Percentiles rank a stretch among this genome's conserved stretches.
These are phyloP conservation scores for Nannochloropsis salina DNA, from an alignment of 108 stramenopile species.

Conservation along the genomic window DNA sequence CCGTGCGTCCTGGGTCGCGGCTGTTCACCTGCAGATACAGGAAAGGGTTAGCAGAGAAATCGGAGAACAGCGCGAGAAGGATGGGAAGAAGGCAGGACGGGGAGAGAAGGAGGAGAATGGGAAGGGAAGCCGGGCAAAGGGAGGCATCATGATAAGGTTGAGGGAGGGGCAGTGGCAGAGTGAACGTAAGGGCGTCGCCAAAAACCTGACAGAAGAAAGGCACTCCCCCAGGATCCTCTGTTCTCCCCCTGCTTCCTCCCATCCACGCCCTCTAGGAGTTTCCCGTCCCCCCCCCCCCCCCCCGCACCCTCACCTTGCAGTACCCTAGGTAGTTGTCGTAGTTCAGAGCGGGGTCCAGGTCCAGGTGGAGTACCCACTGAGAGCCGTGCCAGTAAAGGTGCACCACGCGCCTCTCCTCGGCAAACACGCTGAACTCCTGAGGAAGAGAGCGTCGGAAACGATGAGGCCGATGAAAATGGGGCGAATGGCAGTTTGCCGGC, in stretches of 20 bases:
- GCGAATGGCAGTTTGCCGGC: neutral
- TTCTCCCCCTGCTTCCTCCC: neutral
- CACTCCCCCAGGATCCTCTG: neutral
- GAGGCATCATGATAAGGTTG: neutral
- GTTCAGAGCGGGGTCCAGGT: constrained; percentile 33
- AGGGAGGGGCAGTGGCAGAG: no score
- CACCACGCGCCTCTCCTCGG: constrained; percentile 18
- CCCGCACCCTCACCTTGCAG: constrained; percentile 26
- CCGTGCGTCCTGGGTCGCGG: neutral
- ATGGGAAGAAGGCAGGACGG: neutral
- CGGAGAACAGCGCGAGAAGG: no score
- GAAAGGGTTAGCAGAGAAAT: no score
- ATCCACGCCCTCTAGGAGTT: neutral
- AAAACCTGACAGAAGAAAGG: constrained; percentile 19
- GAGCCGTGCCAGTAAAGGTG: constrained; percentile 50
- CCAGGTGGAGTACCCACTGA: constrained; percentile 50
- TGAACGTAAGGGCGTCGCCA: constrained; percentile 21
- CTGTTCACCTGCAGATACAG: neutral
- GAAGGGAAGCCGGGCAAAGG: neutral
- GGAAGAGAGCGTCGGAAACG: neutral
- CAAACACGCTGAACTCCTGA: neutral
- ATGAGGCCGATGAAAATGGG: neutral
- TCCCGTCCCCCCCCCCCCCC: constrained; percentile 13
- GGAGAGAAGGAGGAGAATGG: neutral
- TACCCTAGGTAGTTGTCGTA: constrained; percentile 36